Base-by-base conservation (phyloP, 2,329 filamentous ascomycete genomes). In the Colletotrichum chrysophilum region DNA sequence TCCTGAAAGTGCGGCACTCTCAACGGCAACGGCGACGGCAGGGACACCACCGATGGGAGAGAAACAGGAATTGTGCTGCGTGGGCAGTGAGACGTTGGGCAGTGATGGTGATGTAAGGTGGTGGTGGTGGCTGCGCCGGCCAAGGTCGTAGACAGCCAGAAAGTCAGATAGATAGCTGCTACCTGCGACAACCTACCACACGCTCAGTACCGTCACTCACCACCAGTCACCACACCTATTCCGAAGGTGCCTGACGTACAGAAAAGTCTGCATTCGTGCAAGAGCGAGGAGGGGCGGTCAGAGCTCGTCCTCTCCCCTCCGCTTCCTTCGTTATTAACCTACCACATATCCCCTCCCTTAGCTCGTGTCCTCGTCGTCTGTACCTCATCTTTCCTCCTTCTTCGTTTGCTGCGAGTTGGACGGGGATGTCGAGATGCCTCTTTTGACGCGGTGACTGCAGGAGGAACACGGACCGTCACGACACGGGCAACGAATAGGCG, bases 271-370 rank as follows among this genome's bases (percentile, higher is more conserved):
- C n/a, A 24, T 66, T 52, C 43, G 62, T 72, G 62, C 61, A 62
- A 62, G 69, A 72, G 58, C 43, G 43, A 48, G 9, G 43, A 48
- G 73, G 68, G 73, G 73, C 73, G 73, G 73, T 73, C 73, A 73
- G 73, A 65, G 69, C 62, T 69, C 43, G 43, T 48, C n/a, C 43
- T 43, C 32, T 43, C 24, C 24, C 21, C 61, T 61, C 30, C 69
- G 55, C 26, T 66, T 72, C 52, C 24, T 67, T 56, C 65, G 36
- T 67, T 48, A 32, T 21, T 70, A 70, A 70, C 67, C 55, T 48
- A 28, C 30, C 36, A 62, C 67, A 48, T 70, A 70, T 70, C 67
- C 67, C 67, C 67, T 70, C 21, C 56, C n/a, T 36, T 24, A 24
- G 24, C 13, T 28, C 38, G 5, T 30, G 7, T 24, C 38, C 68